Evolutionary conservation across 805 yeast species (phyloP).

Genomic region (Tetrapisispora arboricola): DNA sequence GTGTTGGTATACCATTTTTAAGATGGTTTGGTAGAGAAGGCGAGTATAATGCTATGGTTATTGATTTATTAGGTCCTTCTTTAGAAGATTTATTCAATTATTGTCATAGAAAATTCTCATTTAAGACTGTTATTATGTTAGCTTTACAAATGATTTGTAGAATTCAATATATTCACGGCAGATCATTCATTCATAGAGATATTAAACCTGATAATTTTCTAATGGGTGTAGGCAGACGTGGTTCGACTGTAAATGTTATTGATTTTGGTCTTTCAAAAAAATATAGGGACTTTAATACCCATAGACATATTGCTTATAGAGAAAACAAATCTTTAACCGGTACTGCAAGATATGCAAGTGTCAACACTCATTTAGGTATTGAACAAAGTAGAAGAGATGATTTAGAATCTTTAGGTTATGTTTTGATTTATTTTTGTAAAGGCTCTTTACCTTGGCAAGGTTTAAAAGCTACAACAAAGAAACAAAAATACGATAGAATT

Average conservation of each 20-base stretch:
- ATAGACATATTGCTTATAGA: constrained; percentile 90
- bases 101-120: constrained; percentile 87
- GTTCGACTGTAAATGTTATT: constrained; percentile 90
- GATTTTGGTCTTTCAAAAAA: constrained; percentile 93
- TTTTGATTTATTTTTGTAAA: constrained; percentile 84
- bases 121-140: constrained; percentile 82
- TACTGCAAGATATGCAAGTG: constrained; percentile 95
- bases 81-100: constrained; percentile 92
- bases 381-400: constrained; percentile 97
- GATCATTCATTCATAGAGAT: constrained; percentile 83
- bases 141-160: constrained; percentile 95
- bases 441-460: constrained; percentile 99
- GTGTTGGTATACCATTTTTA: constrained; percentile 95
- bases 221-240: constrained; percentile 86
- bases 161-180: constrained; percentile 89
- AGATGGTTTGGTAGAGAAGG: constrained; percentile 97
- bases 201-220: constrained; percentile 80
- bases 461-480: constrained; percentile 92
- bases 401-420: constrained; percentile 89
- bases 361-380: constrained; percentile 93
- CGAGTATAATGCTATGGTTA: constrained; percentile 95
- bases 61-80: constrained; percentile 91
- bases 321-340: constrained; percentile 96
- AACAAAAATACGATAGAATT: constrained; percentile 94
- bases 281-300: constrained; percentile 90